Percentiles rank a stretch among this genome's conserved stretches.
phyloP scores from a whole-genome alignment of 73 alveolate species.

The Uronychia binucleata region DNA sequence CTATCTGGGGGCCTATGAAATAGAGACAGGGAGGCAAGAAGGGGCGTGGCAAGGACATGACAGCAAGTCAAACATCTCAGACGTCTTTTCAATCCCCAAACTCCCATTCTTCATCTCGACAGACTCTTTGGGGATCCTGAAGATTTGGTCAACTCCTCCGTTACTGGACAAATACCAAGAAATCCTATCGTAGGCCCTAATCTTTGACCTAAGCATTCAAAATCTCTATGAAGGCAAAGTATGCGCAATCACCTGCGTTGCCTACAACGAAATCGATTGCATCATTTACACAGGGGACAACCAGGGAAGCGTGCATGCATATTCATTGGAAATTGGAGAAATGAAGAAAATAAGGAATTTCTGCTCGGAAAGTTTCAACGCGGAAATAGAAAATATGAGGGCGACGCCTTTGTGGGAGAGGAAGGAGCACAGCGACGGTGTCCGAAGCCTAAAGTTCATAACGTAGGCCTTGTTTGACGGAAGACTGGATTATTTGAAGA shows the following conservation, averaged over 20 bases:
- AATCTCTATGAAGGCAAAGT: constrained; percentile 26
- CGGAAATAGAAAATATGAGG: not conserved
- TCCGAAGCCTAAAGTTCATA: constrained; percentile 48
- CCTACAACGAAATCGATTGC: constrained; percentile 19
- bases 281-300: constrained; percentile 67
- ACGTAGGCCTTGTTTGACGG: not conserved
- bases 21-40: constrained; percentile 57
- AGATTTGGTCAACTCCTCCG: constrained; percentile 63
- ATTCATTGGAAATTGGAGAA: not conserved
- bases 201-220: not conserved
- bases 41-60: constrained; percentile 33
- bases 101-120: constrained; percentile 24
- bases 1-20: constrained; percentile 14
- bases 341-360: too few relatives aligned
- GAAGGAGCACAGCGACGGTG: constrained; percentile 49
- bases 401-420: constrained; percentile 18
- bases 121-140: constrained; percentile 15
- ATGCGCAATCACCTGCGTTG: constrained; percentile 40
- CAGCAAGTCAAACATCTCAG: constrained; percentile 1
- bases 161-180: constrained; percentile 44
- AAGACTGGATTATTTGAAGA: not conserved
- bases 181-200: constrained; percentile 11
- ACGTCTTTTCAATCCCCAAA: not conserved
- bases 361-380: not conserved
- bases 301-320: constrained; percentile 50